Base-by-base conservation (phyloP, 148 eudicot genomes). In the Simmondsia chinensis region DNA sequence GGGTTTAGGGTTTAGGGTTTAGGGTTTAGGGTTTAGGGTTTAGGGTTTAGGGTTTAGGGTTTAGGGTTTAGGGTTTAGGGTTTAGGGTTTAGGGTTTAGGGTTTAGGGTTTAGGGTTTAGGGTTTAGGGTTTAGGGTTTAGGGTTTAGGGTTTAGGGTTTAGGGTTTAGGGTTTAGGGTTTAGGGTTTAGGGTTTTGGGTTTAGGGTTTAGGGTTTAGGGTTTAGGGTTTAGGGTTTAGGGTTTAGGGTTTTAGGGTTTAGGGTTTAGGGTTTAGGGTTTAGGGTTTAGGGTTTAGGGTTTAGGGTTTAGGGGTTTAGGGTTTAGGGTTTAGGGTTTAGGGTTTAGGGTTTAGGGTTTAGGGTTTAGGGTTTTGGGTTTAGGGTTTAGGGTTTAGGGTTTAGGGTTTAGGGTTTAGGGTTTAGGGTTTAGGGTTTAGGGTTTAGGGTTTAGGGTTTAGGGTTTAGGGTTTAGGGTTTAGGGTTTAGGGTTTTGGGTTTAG, bases 1-100 rank as follows among this genome's bases (percentile, higher is more conserved):
- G 50, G 50, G 50, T 45, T 45, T 45, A 45, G 50, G 50, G 50
- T 45, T 45, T 43, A 45, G 50, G 50, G 50, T 45, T 45, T 45
- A 45, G 50, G 50, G 50, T 45, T 45, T 45, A 45, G 50, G 50
- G 50, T 45, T 45, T 45, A 45, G 50, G 50, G 50, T 45, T 45
- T 40, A 45, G 50, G 50, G 50, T 45, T 45, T 45, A 45, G 50
- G 50, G 47, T 43, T 43, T 43, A 43, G 47, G 47, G 47, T 45
- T 45, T 45, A 45, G 50, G 50, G 50, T 45, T 45, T 43, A 43
- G 47, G 47, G 47, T 43, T 43, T 22, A 25, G 47, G 47, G 29
- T 43, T 43, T 22, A 25, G 47, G 45, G 33, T 45, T 45, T 26
- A 29, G 50, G 50, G 33, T 45, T 45, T 26, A 29, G 50, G 50